Base-by-base conservation (phyloP, 163 green algal genomes). In the Coccomyxa subellipsoidea region DNA sequence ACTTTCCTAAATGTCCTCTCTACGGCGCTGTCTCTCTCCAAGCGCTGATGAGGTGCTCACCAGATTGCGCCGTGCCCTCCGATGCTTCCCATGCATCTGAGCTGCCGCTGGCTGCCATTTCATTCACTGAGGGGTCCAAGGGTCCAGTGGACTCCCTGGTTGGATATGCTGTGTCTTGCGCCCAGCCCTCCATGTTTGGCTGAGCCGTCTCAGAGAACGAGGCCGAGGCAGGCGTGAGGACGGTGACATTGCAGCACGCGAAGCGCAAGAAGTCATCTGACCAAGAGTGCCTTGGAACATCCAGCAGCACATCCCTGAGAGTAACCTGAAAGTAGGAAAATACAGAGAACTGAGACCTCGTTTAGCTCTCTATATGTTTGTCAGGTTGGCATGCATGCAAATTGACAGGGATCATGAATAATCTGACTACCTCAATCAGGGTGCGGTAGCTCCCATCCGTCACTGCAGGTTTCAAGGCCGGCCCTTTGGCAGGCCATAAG, bases 281-380 rank as follows among this genome's bases (percentile, higher is more conserved):
- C 76, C 80, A 84, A 23, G 84, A 87, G 69, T 75, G 53, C 7
- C 80, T 47, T 4, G 84, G 84, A 9, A 87, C 37, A 38, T 83
- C 77, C 54, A 87, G 18, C 7, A 72, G 69, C 70, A 85, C 3
- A 27, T 85, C 73, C 8, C 66, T 85, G 66, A 84, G 29, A 32
- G 77, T 38, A 31, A 87, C 84, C 80, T 87, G 54, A 18, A 7
- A 54, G 27, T 37, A 70, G 15, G 23, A 39, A 78, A 39, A 59
- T 12, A 38, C 1, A 3, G 32, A 36, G 2, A 59, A 23, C 47
- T 8, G 47, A 12, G 23, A 12, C 1, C 23, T 59, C 15, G 23
- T 59, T 23, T 59, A 27, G 47, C 47, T 27, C 23, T 6, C 5
- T 27, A 8, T 5, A n/a, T n/a, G n/a, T n/a, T n/a, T n/a, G n/a